These are phyloP conservation scores for Dendrobium huoshanense DNA, from an alignment of 106 monocot genomes.

Conservation along the genomic window DNA sequence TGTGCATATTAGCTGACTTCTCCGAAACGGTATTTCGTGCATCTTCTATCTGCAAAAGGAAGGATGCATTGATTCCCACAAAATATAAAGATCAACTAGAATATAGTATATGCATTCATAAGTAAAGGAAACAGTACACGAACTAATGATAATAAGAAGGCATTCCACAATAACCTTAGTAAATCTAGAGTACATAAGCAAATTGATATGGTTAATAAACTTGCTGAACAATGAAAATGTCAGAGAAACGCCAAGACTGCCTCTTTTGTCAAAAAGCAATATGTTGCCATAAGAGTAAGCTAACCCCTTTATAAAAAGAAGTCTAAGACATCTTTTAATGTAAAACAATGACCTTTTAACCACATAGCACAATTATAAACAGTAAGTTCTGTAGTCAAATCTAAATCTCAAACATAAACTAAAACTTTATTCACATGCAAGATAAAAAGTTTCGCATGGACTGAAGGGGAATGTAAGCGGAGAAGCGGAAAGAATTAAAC, in stretches of 20 bases:
- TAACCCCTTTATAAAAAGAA: background rate
- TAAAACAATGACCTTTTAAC: background rate
- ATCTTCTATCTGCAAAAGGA: constrained; percentile 65
- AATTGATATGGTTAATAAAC: background rate
- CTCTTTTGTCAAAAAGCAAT: background rate
- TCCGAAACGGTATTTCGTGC: constrained; percentile 57
- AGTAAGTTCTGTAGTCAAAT: background rate
- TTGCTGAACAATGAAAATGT: background rate
- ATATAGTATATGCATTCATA: background rate
- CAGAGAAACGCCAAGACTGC: background rate
- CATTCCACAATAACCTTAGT: background rate
- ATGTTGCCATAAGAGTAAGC: background rate
- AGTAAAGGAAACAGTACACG: background rate
- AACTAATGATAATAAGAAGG: background rate
- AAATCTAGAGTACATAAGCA: background rate
- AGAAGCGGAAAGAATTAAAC: background rate
- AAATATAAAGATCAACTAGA: background rate
- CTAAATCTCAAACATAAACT: background rate
- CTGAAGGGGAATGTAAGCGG: background rate
- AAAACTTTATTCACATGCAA: background rate
- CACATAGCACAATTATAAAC: background rate
- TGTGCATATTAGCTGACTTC: constrained; percentile 66
- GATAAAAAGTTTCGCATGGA: background rate
- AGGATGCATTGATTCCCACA: background rate
- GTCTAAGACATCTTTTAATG: background rate